Base-by-base conservation (phyloP, 257 asterid species). In the Nicotiana knightiana region DNA sequence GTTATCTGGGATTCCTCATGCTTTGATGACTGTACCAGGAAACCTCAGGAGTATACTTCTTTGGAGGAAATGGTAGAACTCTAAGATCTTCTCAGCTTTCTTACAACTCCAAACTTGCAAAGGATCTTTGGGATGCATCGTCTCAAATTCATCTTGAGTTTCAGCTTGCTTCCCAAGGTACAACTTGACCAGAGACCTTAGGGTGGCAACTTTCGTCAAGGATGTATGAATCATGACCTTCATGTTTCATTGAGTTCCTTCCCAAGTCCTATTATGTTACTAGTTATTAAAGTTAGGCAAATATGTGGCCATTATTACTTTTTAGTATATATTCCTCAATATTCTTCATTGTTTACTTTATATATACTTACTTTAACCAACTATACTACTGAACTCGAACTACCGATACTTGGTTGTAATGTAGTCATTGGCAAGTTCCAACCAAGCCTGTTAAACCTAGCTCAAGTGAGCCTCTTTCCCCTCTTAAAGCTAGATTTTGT, bases 1-100 rank as follows among this genome's bases (percentile, higher is more conserved):
- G 10, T 77, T 77, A 39, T 26, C 39, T 24, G 53, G 59, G 54
- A 12, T 3, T 67, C 9, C 59, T 48, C 28, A 53, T 35, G 13
- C 17, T 18, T 6, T 71, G 48, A 16, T 51, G 43, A 53, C 37
- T 64, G 18, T 85, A 80, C 33, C 92, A 94, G 97, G 97, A 91
- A 85, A 88, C 87, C 77, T 92, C 97, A 9, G 98, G 96, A 53
- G 97, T 88, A n/a, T 92, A 90, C 87, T 93, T 91, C 71, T 93
- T 93, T 13, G 97, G 99, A 82, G 99, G 97, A 84, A 89, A 92
- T 18, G 92, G 92, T 37, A 83, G 87, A 86, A 89, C 85, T 54
- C 70, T 91, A 73, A 87, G 84, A 58, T 95, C 99, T 70, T 95
- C 97, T 9, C 55, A 81, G 0, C 89, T 93, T 81, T 95, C 99